Percentiles rank a stretch among this genome's conserved stretches.
Conservation (phyloP, 805 yeast genomes). For the Kluyveromyces wickerhamii region DNA sequence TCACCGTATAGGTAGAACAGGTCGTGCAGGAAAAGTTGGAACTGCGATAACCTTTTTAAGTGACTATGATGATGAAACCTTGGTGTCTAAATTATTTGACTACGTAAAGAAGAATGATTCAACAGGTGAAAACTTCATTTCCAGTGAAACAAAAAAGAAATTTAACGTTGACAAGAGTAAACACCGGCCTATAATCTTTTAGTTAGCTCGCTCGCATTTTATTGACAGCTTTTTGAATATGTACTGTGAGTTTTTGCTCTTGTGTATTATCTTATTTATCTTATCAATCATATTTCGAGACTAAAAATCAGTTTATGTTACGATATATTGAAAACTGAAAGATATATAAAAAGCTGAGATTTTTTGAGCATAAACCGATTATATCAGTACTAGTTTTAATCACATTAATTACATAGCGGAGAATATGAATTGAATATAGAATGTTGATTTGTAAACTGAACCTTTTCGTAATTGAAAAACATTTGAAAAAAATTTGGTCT, state of each 20-base stretch:
- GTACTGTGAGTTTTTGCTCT: neutral
- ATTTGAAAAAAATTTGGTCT: no score
- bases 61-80: conserved; percentile 42
- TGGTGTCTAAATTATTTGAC: conserved; percentile 36
- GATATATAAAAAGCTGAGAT: no score
- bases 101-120: conserved; percentile 33
- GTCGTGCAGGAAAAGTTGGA: conserved; percentile 85
- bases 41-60: conserved; percentile 66
- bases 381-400: no score
- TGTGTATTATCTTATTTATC: no score
- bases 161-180: conserved; percentile 14
- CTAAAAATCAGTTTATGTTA: no score
- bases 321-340: no score
- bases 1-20: conserved; percentile 94
- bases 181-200: conserved; percentile 12
- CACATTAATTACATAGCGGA: no score
- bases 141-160: conserved; percentile 9
- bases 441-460: no score
- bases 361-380: no score
- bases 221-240: neutral
- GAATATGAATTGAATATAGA: no score
- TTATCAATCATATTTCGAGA: no score
- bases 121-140: conserved; percentile 13
- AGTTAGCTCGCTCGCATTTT: conserved; percentile 1
- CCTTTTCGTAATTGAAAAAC: no score